Evolutionary conservation across 2,329 filamentous ascomycete species (phyloP).

Genomic region (Coniochaeta ligniaria): DNA sequence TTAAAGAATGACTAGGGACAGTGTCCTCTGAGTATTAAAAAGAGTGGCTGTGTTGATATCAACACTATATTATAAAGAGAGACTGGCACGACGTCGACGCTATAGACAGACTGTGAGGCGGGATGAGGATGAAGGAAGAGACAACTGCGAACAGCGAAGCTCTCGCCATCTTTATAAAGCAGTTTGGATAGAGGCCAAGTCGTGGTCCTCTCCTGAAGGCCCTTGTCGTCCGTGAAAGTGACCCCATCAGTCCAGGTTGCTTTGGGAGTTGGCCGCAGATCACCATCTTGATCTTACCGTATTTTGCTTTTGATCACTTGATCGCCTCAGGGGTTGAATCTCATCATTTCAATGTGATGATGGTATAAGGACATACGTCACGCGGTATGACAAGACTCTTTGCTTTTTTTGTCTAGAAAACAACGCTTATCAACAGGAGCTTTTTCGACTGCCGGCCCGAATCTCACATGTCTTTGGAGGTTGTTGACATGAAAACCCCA

Average conservation of each 20-base stretch:
- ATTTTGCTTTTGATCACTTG: neutral
- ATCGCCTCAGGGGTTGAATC: neutral
- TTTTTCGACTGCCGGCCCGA: neutral
- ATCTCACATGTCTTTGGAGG: neutral
- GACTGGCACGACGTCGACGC: neutral
- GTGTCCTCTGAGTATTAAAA: neutral
- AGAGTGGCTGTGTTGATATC: conserved; percentile 1
- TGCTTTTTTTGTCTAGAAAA: neutral
- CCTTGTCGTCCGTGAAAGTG: neutral
- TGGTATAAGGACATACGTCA: neutral
- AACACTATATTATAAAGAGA: neutral
- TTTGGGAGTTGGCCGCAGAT: neutral
- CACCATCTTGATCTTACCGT: neutral
- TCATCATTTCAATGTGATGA: neutral
- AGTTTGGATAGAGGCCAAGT: neutral
- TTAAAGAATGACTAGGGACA: conserved; percentile 2
- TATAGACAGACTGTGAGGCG: neutral
- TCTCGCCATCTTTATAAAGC: neutral
- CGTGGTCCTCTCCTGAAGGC: neutral
- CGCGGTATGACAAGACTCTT: neutral
- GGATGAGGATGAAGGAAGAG: neutral
- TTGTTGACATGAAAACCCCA: neutral
- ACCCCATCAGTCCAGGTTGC: neutral
- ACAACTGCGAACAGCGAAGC: neutral
- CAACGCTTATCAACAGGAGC: neutral